Base-by-base conservation (phyloP, 1,139 yeast genomes). In the Citeromyces hawaiiensis region DNA sequence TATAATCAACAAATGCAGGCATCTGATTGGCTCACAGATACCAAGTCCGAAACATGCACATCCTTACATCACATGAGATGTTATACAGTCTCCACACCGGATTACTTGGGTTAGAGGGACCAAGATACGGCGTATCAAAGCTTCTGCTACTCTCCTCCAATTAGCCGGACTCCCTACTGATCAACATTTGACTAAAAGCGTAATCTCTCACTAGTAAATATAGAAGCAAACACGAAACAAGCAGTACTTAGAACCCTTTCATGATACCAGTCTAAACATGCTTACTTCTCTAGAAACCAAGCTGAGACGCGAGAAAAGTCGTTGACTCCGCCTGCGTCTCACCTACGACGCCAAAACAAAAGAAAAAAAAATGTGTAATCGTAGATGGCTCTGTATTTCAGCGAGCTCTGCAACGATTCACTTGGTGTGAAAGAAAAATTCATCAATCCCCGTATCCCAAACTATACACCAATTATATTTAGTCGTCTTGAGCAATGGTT, bases 401-500 rank as follows among this genome's bases (percentile, higher is more conserved):
- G 48, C 61, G 65, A 66, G 68, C 73, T 56, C 75, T 57, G 57
- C 68, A 70, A 72, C 76, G 66, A 67, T 68, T 68, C 69, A 66
- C 64, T 29, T 21, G 15, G 35, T 37, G 33, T 25, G 17, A 35
- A 30, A 47, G 51, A 51, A 51, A 52, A 52, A 52, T 47, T 48
- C 49, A 52, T 51, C 48, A 50, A 51, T 49, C 39, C 38, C 31
- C 33, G 36, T 38, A 43, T 45, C 42, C 45, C 42, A 42, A 39
- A 38, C 36, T 38, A 38, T 30, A 35, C 25, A 41, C 34, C 33
- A n/a, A n/a, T n/a, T 19, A 13, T 36, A 41, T 45, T 66, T 72
- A 73, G 49, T 64, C 63, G 44, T 78, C 86, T 63, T 73, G 76
- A 46, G 64, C 83, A 64, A 91, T 76, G 64, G 75, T 73, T 63